Evolutionary conservation across 129 eudicot genomes (phyloP).

Genomic region (Artemisia annua): DNA sequence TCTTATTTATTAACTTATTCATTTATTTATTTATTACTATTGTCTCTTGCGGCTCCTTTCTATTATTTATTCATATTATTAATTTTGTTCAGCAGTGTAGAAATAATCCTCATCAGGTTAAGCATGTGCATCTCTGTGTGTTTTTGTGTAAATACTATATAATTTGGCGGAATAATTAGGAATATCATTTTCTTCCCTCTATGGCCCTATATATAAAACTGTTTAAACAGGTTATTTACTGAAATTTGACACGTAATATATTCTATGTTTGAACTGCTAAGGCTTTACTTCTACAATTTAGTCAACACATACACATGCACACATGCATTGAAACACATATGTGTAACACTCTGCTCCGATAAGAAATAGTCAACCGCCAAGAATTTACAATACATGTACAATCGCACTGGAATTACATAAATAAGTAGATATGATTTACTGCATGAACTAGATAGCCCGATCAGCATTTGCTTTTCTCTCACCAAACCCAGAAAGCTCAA

Average conservation of each 20-base stretch:
- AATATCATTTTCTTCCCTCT: not conserved
- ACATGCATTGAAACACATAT: not conserved
- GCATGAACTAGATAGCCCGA: no score
- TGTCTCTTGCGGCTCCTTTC: not conserved
- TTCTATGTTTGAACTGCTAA: constrained; percentile 4
- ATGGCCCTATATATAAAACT: not conserved
- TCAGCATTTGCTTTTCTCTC: no score
- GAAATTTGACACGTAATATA: not conserved
- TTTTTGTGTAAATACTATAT: not conserved
- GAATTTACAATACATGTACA: no score
- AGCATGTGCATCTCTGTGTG: not conserved
- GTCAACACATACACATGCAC: not conserved
- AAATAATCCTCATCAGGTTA: constrained; percentile 13
- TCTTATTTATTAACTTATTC: constrained; percentile 16
- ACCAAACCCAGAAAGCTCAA: no score
- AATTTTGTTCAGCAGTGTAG: constrained; percentile 2
- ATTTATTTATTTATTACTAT: not conserved
- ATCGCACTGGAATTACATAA: no score
- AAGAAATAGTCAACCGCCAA: no score
- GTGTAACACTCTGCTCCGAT: no score
- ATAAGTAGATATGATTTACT: no score
- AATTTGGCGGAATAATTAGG: constrained; percentile 4
- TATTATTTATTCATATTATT: not conserved
- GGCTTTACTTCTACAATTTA: constrained; percentile 18
- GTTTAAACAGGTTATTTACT: not conserved